Evolutionary conservation across 1,139 yeast genomes (phyloP), one percentile per base, ranked within the genome.

Genomic region (Candida freyschussii): DNA sequence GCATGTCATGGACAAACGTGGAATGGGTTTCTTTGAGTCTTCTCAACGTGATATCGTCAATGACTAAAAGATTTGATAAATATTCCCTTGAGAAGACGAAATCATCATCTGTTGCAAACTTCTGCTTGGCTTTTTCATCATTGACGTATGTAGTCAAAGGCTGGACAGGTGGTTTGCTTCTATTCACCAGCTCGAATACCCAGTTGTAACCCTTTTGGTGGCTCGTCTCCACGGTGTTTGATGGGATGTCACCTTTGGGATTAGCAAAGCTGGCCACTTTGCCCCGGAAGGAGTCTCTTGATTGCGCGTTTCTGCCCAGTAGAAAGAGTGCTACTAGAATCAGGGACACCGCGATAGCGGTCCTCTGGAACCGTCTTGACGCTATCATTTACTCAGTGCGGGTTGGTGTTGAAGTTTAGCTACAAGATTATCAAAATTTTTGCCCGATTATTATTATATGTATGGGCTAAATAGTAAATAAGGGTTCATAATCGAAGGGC

Each of bases 71-170:
- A 19, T 43, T 44, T 10, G 46, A 31, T 4, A 62, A 41, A 29
- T 58, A 59, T 6, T 45, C 40, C 30, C 46, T 47, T 14, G 55
- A 50, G 36, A 55, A 60, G 9, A 47, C 36, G 33, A 56, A 52
- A 32, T 54, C 57, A 6, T 43, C 41, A 34, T 60, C 63, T 3
- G 53, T 41, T 1, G 55, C 53, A 35, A 62, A 62, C 36, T 48
- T 55, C 36, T 60, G 55, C 33, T 46, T 46, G 4, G 59, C 60
- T 31, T 43, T 46, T 25, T 49, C 49, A 10, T 44, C 57, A 17
- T 43, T 30, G 10, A 42, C 40, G 34, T 58, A 60, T 7, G 47
- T 34, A 1, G 39, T 47, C 19, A 60, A 38, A 4, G 50, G 53
- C 0, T 33, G 36, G 1, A 50, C 45, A 1, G 39, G 19, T 8